Conservation (phyloP, 805 yeast species). For the Ogataea nakhonphanomensis region DNA sequence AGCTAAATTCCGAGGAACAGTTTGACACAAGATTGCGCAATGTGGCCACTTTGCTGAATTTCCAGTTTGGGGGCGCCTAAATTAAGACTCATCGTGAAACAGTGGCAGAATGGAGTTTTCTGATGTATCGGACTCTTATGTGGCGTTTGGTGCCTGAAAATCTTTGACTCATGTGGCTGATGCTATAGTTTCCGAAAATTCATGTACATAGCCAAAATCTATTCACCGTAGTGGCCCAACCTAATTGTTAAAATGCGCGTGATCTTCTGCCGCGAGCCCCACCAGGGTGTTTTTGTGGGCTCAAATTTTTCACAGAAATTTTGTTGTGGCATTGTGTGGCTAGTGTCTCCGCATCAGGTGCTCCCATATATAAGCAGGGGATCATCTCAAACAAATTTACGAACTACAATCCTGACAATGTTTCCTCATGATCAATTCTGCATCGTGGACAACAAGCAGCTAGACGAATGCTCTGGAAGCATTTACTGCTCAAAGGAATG, state of each 20-base stretch:
- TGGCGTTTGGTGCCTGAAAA: not conserved
- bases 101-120: constrained; percentile 7
- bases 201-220: constrained; percentile 2
- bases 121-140: constrained; percentile 8
- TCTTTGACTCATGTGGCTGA: not conserved
- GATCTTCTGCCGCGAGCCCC: constrained; percentile 1
- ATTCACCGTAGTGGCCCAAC: not conserved
- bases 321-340: constrained; percentile 4
- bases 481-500: constrained; percentile 24
- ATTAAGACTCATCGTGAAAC: not conserved
- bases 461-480: constrained; percentile 5
- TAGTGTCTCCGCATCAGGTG: constrained; percentile 5
- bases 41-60: constrained; percentile 2
- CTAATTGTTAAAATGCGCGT: constrained; percentile 2
- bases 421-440: constrained; percentile 25
- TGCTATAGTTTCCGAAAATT: not conserved
- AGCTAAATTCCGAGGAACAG: constrained; percentile 1
- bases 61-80: not conserved
- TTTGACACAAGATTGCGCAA: constrained; percentile 7
- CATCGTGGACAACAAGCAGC: constrained; percentile 23
- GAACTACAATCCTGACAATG: constrained; percentile 4
- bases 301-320: not conserved
- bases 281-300: constrained; percentile 1
- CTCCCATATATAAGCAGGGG: constrained; percentile 7
- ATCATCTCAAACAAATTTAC: not conserved